Evolutionary conservation across 2,329 filamentous ascomycete species (phyloP).

Genomic region (Nannizziopsis arthrosporioides): DNA sequence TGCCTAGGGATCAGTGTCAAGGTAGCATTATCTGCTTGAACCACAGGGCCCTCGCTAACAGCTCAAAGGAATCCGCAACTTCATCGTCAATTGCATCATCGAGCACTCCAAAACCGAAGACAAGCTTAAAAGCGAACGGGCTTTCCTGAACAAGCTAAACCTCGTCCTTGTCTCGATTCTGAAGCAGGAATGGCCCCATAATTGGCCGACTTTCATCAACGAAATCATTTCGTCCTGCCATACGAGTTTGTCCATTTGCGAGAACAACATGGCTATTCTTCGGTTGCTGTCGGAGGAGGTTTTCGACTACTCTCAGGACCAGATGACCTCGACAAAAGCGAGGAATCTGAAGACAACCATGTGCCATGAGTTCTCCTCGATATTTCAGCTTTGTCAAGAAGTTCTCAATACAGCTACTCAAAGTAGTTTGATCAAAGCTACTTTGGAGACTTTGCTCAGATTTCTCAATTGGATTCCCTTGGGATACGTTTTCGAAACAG

Average conservation of each 20-base stretch:
- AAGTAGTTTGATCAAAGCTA: constrained; percentile 85
- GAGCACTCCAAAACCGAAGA: constrained; percentile 85
- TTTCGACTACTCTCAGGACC: constrained; percentile 95
- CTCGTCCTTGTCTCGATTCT: constrained; percentile 92
- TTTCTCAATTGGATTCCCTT: constrained; percentile 99
- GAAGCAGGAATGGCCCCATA: constrained; percentile 99
- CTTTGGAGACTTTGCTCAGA: constrained; percentile 82
- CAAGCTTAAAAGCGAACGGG: constrained; percentile 68
- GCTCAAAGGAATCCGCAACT: constrained; percentile 80
- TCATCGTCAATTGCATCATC: constrained; percentile 97
- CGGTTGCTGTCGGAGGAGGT: constrained; percentile 93
- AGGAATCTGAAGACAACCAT: constrained; percentile 95
- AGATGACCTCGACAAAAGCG: constrained; percentile 98
- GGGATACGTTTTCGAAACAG: constrained; percentile 97
- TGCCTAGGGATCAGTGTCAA: constrained; percentile 91
- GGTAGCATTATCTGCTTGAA: constrained; percentile 39
- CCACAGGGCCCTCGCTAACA: constrained; percentile 15
- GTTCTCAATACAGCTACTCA: constrained; percentile 84
- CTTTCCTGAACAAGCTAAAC: constrained; percentile 95
- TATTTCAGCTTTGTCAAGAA: constrained; percentile 95
- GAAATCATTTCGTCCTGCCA: constrained; percentile 96
- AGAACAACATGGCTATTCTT: constrained; percentile 99
- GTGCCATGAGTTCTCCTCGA: constrained; percentile 96
- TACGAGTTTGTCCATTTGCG: constrained; percentile 90
- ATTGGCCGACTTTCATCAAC: constrained; percentile 99